Evolutionary conservation across 768 basidiomycete genomes (phyloP), one percentile per base, ranked within the genome.

Genomic region (Leccinum sublutescens): DNA sequence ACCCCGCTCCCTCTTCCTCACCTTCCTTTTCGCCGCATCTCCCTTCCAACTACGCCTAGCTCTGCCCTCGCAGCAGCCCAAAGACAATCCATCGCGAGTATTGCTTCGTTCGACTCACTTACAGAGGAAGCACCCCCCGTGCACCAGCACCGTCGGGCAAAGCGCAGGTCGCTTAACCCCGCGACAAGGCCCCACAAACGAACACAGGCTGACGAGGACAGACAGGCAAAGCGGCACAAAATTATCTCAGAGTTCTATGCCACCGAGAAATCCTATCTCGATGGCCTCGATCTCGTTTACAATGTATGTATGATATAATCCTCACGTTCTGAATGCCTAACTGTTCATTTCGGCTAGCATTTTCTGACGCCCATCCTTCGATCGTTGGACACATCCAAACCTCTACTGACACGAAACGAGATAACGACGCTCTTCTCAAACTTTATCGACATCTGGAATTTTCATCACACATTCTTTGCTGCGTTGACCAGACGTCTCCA

Each of bases 361-460:
- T 95, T 95, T 67, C 79, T 95, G 31, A 82, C 82, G 10, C 93
- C 92, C 2, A 85, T 95, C 58, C 85, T 94, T 62, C 77, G 77
- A 19, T 88, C 93, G 5, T 76, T 93, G 62, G 88, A 91, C 61
- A 85, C 83, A 2, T 65, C 84, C 4, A 78, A 82, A 25, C 87
- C 90, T 2, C 72, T 94, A n/a, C 79, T 94, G 52, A 79, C 85
- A 59, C 84, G 89, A 57, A 72, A 82, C 3, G 81, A 85, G 49
- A 80, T 94, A 58, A 89, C 86, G 1, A 80, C 85, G 12, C 78
- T 93, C 36, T 95, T 95, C 73, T 89, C 88, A 62, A 93, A 93
- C 71, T 93, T 94, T 63, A 87, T 93, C 68, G 92, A 94, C 72
- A 93, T 95, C 34, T 93, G 89, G 92, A 93, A 92, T 66, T 79